phyloP scores from a whole-genome alignment of 805 yeast genomes.

The Metschnikowia arizonensis region DNA sequence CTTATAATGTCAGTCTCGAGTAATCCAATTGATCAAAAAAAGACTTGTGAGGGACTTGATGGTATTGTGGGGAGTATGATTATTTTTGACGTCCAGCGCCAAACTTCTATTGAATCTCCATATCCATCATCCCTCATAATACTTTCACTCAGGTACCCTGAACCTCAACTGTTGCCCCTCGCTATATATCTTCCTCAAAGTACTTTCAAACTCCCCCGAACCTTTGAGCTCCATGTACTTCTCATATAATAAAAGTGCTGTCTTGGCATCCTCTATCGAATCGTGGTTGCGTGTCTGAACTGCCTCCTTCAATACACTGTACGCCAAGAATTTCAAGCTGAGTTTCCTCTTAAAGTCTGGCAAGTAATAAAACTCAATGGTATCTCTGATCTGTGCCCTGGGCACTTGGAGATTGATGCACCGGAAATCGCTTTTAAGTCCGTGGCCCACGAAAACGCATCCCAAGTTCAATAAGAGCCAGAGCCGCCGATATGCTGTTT shows the following conservation, averaged over 20 bases:
- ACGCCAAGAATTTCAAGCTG: slow-evolving; percentile 82
- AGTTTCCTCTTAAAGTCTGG: slow-evolving; percentile 72
- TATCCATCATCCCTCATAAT: too few relatives aligned
- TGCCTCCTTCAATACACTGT: slow-evolving; percentile 63
- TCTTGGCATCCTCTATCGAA: slow-evolving; percentile 91
- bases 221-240: slow-evolving; percentile 61
- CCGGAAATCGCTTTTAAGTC: slow-evolving; percentile 84
- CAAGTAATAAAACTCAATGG: slow-evolving; percentile 73
- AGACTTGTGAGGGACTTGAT: too few relatives aligned
- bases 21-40: too few relatives aligned
- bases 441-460: slow-evolving; percentile 93
- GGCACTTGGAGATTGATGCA: slow-evolving; percentile 92
- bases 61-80: too few relatives aligned
- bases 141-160: slow-evolving; percentile 42
- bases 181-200: slow-evolving; percentile 62
- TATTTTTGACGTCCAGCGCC: too few relatives aligned
- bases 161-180: slow-evolving; percentile 62
- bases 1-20: too few relatives aligned
- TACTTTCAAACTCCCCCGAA: slow-evolving; percentile 55
- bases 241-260: slow-evolving; percentile 75
- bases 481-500: slow-evolving; percentile 78
- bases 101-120: too few relatives aligned
- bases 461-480: slow-evolving; percentile 91
- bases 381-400: slow-evolving; percentile 78
- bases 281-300: slow-evolving; percentile 95